Evolutionary conservation across 2,329 filamentous ascomycete species (phyloP).

Genomic region (Aspergillus arachidicola): DNA sequence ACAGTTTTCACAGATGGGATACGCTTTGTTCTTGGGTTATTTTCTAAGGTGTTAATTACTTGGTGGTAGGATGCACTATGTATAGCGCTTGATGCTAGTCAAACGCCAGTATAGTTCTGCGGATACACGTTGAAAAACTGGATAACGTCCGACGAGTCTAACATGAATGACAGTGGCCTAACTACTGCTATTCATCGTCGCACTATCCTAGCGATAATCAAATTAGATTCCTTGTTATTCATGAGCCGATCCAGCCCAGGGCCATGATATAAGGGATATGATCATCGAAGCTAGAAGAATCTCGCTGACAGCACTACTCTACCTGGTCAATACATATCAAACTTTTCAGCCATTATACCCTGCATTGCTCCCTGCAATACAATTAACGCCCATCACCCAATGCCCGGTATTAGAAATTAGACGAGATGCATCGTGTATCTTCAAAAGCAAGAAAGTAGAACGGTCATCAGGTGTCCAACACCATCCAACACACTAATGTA

Average conservation of each 20-base stretch:
- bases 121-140: background rate
- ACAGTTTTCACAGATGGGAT: background rate
- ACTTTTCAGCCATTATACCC: background rate
- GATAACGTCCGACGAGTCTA: background rate
- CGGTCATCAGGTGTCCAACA: background rate
- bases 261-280: background rate
- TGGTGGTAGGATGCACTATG: background rate
- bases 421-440: background rate
- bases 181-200: background rate
- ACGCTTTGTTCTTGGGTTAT: background rate
- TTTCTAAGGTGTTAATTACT: background rate
- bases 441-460: background rate
- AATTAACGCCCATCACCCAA: background rate
- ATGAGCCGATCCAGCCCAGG: background rate
- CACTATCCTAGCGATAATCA: background rate
- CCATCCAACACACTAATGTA: constrained; percentile 1
- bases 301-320: background rate
- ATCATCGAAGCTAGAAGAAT: background rate
- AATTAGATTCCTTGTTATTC: background rate
- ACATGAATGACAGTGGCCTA: background rate
- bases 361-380: background rate
- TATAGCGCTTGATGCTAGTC: background rate
- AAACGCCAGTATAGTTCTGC: no score
- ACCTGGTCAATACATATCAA: background rate
- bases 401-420: background rate